phyloP scores from a whole-genome alignment of 345 rosid species.

The Eucalyptus tenuipes region DNA sequence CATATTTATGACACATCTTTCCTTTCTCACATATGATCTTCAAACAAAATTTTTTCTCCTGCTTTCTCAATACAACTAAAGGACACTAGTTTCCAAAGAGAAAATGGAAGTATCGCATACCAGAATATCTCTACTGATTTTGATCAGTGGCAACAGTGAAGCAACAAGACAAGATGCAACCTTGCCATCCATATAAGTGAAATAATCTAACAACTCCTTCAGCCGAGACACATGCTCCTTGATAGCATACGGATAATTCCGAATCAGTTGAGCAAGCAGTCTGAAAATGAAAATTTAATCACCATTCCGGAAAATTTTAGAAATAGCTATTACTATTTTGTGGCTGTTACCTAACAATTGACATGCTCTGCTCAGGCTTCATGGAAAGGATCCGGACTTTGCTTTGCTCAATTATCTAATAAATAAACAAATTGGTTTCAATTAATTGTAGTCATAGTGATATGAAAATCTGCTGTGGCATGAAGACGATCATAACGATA shows the following conservation, averaged over 20 bases:
- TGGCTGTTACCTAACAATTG: constrained; percentile 40
- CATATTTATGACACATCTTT: background rate
- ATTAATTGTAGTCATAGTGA: background rate
- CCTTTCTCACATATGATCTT: background rate
- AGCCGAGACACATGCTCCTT: constrained; percentile 54
- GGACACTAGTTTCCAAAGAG: background rate
- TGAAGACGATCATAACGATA: background rate
- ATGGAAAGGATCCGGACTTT: constrained; percentile 63
- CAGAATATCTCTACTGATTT: constrained; percentile 55
- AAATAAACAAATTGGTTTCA: background rate
- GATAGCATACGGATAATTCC: constrained; percentile 45
- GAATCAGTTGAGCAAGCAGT: constrained; percentile 47
- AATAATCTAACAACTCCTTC: constrained; percentile 83
- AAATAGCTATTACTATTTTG: background rate
- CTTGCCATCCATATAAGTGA: constrained; percentile 50
- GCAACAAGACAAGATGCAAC: constrained; percentile 47
- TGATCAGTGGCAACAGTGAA: constrained; percentile 62
- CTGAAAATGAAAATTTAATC: constrained; percentile 26
- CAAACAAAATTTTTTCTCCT: background rate
- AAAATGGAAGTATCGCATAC: constrained; percentile 8
- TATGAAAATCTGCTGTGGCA: background rate
- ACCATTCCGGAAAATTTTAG: background rate
- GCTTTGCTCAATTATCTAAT: constrained; percentile 82
- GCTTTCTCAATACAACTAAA: background rate
- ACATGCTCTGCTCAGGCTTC: constrained; percentile 52